Conservation (phyloP, 78 protist species). For the Polysphondylium violaceum region DNA sequence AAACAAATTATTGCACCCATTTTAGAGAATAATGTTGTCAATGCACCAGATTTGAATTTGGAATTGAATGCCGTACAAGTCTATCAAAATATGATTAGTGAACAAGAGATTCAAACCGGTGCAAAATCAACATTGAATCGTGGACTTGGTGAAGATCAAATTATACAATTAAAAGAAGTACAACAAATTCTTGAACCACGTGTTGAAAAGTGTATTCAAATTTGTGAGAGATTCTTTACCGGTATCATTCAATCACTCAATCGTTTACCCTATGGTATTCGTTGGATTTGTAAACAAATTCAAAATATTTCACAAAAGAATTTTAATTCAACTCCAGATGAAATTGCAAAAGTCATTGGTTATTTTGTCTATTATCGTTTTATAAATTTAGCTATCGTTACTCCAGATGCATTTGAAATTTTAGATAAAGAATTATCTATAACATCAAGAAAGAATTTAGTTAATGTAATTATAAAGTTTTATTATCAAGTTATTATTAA, state of each 20-base stretch:
- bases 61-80: constrained; percentile 68
- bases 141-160: constrained; percentile 75
- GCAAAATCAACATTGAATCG: constrained; percentile 54
- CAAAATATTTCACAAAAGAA: constrained; percentile 37
- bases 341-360: constrained; percentile 71
- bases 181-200: constrained; percentile 71
- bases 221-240: constrained; percentile 82
- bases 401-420: constrained; percentile 78
- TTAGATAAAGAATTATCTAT: constrained; percentile 56
- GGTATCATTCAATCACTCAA: constrained; percentile 82
- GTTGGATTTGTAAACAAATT: constrained; percentile 89
- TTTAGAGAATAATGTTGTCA: constrained; percentile 53
- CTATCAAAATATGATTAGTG: constrained; percentile 72
- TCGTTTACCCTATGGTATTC: constrained; percentile 89
- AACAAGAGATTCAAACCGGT: constrained; percentile 72
- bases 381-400: constrained; percentile 84
- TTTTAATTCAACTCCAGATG: constrained; percentile 71
- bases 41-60: constrained; percentile 75
- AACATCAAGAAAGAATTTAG: constrained; percentile 68
- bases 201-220: constrained; percentile 77
- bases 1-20: constrained; percentile 78
- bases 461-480: constrained; percentile 8
- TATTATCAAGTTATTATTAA: background rate
- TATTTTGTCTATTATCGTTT: constrained; percentile 83
- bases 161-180: constrained; percentile 71